These are phyloP conservation scores for Fusarium sp. DNA, from an alignment of 2,329 filamentous ascomycete species.

Conservation along the genomic window DNA sequence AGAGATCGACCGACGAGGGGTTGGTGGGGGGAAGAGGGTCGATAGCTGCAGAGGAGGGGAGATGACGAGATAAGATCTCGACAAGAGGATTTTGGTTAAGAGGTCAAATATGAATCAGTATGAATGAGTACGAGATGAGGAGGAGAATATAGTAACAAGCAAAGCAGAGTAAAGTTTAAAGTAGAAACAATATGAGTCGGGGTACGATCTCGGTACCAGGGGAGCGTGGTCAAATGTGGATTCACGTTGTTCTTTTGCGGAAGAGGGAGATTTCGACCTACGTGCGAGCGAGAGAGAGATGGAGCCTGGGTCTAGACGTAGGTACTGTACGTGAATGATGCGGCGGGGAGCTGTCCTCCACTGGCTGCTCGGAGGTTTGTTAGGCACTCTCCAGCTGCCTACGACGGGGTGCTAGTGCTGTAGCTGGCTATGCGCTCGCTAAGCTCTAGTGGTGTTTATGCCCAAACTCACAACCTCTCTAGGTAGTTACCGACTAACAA, in stretches of 20 bases:
- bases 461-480: background rate
- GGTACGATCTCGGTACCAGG: constrained; percentile 40
- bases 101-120: constrained; percentile 8
- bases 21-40: constrained; percentile 33
- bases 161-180: constrained; percentile 2
- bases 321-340: constrained; percentile 1
- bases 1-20: constrained; percentile 40
- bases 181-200: constrained; percentile 23
- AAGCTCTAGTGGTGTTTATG: constrained; percentile 20
- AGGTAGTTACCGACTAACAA: constrained; percentile 13
- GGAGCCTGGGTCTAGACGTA: constrained; percentile 3
- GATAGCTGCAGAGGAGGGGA: constrained; percentile 15
- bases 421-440: constrained; percentile 7
- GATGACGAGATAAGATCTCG: constrained; percentile 33
- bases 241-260: constrained; percentile 32
- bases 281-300: constrained; percentile 30
- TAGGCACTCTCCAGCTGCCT: constrained; percentile 5
- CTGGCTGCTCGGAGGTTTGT: background rate
- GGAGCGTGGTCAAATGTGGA: constrained; percentile 37
- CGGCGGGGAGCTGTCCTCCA: background rate
- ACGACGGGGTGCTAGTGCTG: constrained; percentile 12
- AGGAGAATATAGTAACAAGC: constrained; percentile 17
- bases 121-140: constrained; percentile 12
- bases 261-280: constrained; percentile 29
- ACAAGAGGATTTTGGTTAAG: constrained; percentile 17